Conservation (phyloP, 495 filamentous ascomycete genomes). For the Neurospora africana region DNA sequence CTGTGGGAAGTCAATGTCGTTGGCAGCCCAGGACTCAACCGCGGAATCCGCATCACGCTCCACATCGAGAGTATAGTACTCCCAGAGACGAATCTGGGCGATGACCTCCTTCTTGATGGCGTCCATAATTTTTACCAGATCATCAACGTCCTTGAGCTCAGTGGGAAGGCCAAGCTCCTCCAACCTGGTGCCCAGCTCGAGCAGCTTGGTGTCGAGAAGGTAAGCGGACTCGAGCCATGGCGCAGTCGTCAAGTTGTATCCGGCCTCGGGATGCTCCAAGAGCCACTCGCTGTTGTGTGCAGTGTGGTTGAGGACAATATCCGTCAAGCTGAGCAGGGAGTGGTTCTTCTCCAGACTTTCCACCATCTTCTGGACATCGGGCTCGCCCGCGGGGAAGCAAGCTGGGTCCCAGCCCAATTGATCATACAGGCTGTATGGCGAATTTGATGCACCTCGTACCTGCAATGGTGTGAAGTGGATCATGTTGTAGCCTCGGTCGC, state of each 20-base stretch:
- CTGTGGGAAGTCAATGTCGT: slow-evolving; percentile 37
- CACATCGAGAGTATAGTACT: slow-evolving; percentile 81
- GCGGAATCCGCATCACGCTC: slow-evolving; percentile 58
- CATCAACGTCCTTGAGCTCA: slow-evolving; percentile 55
- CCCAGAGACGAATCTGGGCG: slow-evolving; percentile 69
- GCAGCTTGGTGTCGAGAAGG: slow-evolving; percentile 72
- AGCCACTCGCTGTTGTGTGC: slow-evolving; percentile 94
- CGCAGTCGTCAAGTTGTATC: slow-evolving; percentile 87
- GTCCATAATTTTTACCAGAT: slow-evolving; percentile 77
- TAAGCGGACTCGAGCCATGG: slow-evolving; percentile 87
- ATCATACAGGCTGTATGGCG: slow-evolving; percentile 93
- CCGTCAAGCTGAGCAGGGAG: slow-evolving; percentile 78
- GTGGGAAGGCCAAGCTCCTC: slow-evolving; percentile 59
- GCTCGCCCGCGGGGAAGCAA: slow-evolving; percentile 77
- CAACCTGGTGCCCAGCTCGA: slow-evolving; percentile 66
- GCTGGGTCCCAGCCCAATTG: slow-evolving; percentile 77
- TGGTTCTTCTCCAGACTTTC: slow-evolving; percentile 74
- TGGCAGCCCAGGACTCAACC: slow-evolving; percentile 58
- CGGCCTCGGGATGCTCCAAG: slow-evolving; percentile 86
- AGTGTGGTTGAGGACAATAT: slow-evolving; percentile 98
- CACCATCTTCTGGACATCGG: slow-evolving; percentile 68
- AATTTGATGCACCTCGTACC: slow-evolving; percentile 80
- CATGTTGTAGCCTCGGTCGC: slow-evolving; percentile 92
- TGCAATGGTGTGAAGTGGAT: slow-evolving; percentile 95
- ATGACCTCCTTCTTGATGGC: slow-evolving; percentile 72